Evolutionary conservation across 2,329 filamentous ascomycete species (phyloP), one percentile per base, ranked within the genome.

Genomic region (Hypoxylon sp.): DNA sequence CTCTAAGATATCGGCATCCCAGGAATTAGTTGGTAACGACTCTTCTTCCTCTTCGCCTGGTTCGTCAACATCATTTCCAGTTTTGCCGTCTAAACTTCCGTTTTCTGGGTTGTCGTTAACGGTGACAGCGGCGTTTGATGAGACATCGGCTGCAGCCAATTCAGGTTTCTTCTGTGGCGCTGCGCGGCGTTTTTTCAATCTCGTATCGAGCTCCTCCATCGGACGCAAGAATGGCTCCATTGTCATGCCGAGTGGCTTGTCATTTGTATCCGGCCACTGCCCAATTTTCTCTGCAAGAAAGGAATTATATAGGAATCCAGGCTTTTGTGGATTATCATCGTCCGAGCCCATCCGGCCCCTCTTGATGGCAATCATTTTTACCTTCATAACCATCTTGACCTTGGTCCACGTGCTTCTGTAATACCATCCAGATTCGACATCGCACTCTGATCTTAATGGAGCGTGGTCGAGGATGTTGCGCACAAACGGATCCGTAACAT

Each of bases 331-430:
- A 42, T 73, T 63, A 44, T 84, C 84, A 17, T 80, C 78, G 48
- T 86, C 83, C 3, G 81, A 82, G 0, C 90, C 79, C 14, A 81
- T 80, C 26, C 87, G 83, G 8, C 85, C 83, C 50, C 87, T 87
- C 19, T 89, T 85, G 51, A 94, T 87, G 0, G 88, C 87, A 10
- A 90, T 85, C 75, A 97, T 90, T 81, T 97, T 98, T 53, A 91
- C 90, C 77, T 94, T 93, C 91, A 98, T 94, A 71, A 97, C 90
- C 2, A 92, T 90, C 74, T 94, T 94, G 48, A 91, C 90, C 77
- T 97, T 97, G 48, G 91, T 90, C 84, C 94, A 91, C 0, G 92
- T 90, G 5, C 94, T 94, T 64, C 91, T 91, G 70, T 91, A 88
- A 77, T 91, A 98, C 93, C 93, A 99, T 1, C 95, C 95, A 73